These are phyloP conservation scores for Lonicera japonica DNA, from an alignment of 129 eudicot genomes.

Conservation along the genomic window DNA sequence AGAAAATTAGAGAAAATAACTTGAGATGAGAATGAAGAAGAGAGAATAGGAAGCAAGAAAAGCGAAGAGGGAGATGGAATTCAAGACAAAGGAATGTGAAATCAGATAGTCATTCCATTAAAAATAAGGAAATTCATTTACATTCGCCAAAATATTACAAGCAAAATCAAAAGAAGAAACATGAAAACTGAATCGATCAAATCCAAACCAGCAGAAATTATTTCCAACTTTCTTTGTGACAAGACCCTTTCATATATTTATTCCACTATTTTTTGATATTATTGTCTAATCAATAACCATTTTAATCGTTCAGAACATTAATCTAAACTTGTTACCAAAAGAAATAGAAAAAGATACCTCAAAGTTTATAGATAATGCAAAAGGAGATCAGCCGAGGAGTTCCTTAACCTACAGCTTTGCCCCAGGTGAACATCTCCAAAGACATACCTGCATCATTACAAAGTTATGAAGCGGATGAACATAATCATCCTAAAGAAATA, in stretches of 20 bases:
- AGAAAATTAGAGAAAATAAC: no score
- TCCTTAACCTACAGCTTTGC: slow-evolving; percentile 82
- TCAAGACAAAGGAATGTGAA: no score
- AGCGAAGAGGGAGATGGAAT: no score
- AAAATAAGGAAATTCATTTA: no score
- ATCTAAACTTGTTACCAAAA: background rate
- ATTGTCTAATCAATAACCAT: background rate
- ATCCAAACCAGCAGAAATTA: no score
- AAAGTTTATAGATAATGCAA: slow-evolving; percentile 43
- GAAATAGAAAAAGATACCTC: slow-evolving; percentile 18
- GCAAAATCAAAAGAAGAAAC: background rate
- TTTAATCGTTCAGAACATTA: background rate
- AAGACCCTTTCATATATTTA: background rate
- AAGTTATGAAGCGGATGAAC: slow-evolving; percentile 9
- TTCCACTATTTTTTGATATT: background rate
- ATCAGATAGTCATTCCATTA: no score
- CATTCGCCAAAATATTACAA: background rate
- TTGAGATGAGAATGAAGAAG: no score
- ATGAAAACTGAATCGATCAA: background rate
- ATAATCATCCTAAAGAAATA: background rate
- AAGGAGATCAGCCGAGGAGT: slow-evolving; percentile 66
- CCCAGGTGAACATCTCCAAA: slow-evolving; percentile 97
- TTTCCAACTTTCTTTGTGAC: background rate
- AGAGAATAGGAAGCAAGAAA: no score
- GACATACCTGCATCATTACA: slow-evolving; percentile 43